Evolutionary conservation across 2,329 filamentous ascomycete genomes (phyloP).

Genomic region (Zymoseptoria passerinii): DNA sequence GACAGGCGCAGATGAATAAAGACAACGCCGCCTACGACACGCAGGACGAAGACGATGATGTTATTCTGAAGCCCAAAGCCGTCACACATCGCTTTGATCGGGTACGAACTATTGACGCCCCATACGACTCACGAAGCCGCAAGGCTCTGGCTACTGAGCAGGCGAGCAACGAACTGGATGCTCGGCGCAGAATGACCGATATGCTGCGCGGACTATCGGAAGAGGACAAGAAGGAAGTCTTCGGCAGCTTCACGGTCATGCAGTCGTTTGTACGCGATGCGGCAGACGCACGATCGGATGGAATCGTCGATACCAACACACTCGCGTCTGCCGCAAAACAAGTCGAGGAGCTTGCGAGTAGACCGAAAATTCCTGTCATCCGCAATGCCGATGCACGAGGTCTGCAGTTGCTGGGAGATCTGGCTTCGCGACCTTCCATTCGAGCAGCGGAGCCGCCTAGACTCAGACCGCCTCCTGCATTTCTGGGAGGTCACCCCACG

Average conservation of each 20-base stretch:
- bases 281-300: constrained; percentile 32
- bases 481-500: constrained; percentile 3
- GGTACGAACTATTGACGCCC: constrained; percentile 16
- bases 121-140: constrained; percentile 26
- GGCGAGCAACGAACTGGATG: constrained; percentile 17
- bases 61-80: constrained; percentile 31
- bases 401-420: constrained; percentile 27
- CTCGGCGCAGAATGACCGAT: constrained; percentile 18
- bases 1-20: constrained; percentile 14
- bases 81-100: constrained; percentile 23
- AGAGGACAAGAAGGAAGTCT: constrained; percentile 12
- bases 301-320: constrained; percentile 27
- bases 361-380: constrained; percentile 20
- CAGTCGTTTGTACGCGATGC: constrained; percentile 35
- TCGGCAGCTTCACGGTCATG: constrained; percentile 34
- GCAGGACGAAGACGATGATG: constrained; percentile 32
- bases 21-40: constrained; percentile 10
- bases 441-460: constrained; percentile 3
- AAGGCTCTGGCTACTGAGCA: constrained; percentile 19
- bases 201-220: constrained; percentile 27
- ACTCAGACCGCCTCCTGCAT: constrained; percentile 1
- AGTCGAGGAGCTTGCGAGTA: constrained; percentile 18
- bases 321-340: constrained; percentile 30
- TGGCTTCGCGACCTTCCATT: constrained; percentile 19
- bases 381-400: constrained; percentile 36